Conservation (phyloP, 441 rosid genomes). For the Eruca vesicaria region DNA sequence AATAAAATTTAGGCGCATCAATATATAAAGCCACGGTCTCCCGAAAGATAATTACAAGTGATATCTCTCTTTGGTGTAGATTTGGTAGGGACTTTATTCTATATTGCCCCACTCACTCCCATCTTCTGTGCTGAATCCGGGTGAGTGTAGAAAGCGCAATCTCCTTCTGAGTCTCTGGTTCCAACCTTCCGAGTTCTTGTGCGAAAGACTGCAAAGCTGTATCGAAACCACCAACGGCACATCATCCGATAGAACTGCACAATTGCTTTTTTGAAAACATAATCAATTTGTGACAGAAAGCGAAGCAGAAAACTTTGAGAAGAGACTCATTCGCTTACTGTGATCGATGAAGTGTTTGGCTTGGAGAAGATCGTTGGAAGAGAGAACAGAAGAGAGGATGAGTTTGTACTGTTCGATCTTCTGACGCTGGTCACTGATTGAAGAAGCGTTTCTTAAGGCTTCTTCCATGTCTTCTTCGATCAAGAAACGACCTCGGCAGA, state of each 20-base stretch:
- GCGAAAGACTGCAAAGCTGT: conserved; percentile 93
- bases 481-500: no score
- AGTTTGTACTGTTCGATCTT: conserved; percentile 97
- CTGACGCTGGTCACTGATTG: conserved; percentile 92
- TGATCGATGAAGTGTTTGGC: conserved; percentile 91
- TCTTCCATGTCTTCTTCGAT: conserved; percentile 63
- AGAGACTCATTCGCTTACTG: conserved; percentile 26
- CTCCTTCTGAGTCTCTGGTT: conserved; percentile 86
- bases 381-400: conserved; percentile 77
- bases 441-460: conserved; percentile 73
- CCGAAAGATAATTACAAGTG: no score
- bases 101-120: no score
- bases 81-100: no score
- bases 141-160: conserved; percentile 81
- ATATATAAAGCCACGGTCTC: no score
- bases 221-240: conserved; percentile 94
- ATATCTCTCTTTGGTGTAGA: no score
- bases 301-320: no score
- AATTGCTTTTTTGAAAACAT: no score
- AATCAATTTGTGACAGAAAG: no score
- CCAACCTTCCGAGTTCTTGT: conserved; percentile 79
- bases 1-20: no score
- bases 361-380: conserved; percentile 74
- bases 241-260: conserved; percentile 94
- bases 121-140: conserved; percentile 96